phyloP scores from a whole-genome alignment of 2,329 filamentous ascomycete genomes.

The Aspergillus quadricinctus region DNA sequence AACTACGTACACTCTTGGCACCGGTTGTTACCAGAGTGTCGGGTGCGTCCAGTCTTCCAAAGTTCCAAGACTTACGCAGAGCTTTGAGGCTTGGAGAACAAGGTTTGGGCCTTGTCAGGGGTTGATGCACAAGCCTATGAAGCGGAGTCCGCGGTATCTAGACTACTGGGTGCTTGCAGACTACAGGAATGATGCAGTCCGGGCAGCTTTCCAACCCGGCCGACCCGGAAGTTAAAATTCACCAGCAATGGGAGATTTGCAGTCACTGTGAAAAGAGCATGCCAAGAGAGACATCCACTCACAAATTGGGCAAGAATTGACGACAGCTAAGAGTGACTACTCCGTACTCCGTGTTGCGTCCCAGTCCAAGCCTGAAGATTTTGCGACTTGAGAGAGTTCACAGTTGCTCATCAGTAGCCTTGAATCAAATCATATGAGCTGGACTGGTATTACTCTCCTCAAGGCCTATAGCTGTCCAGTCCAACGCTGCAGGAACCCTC shows the following conservation, averaged over 20 bases:
- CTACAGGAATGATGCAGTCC: neutral
- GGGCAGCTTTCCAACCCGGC: neutral
- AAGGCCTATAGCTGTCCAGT: neutral
- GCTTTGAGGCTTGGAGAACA: neutral
- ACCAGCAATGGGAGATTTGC: neutral
- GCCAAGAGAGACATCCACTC: neutral
- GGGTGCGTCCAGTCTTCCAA: neutral
- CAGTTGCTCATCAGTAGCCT: neutral
- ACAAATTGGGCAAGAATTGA: neutral
- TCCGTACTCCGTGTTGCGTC: neutral
- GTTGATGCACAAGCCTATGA: neutral
- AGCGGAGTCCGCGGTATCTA: neutral
- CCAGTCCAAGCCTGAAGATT: neutral
- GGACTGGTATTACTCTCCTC: neutral
- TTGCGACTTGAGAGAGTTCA: neutral
- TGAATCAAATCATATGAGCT: neutral
- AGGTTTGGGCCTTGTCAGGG: neutral
- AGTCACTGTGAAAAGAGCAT: neutral
- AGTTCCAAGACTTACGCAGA: no score
- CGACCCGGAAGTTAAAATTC: neutral
- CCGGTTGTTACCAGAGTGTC: neutral
- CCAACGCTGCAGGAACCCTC: neutral
- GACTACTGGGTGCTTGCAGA: neutral
- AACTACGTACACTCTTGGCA: neutral
- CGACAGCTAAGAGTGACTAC: neutral